phyloP scores from a whole-genome alignment of 352 stramenopile species.

The Globisporangium polare region DNA sequence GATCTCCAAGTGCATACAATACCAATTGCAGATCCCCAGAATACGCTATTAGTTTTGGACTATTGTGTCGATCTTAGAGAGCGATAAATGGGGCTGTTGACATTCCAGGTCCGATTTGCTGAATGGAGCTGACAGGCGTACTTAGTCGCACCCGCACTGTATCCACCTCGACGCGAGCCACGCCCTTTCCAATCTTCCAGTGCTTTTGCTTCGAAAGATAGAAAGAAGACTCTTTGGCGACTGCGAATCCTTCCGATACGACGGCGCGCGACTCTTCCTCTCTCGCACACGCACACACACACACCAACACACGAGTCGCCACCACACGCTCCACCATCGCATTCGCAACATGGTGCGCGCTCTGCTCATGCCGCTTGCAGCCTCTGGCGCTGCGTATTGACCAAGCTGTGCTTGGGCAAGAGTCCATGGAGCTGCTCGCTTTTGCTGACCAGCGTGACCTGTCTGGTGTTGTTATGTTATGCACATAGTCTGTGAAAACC shows the following conservation, averaged over 20 bases:
- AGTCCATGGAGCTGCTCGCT: neutral
- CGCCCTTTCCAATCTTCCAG: constrained; percentile 5
- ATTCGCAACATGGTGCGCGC: neutral
- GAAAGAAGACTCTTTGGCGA: constrained; percentile 8
- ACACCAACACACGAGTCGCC: neutral
- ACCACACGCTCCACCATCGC: neutral
- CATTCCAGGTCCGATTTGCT: neutral
- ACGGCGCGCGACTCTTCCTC: neutral
- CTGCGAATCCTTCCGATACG: constrained; percentile 3
- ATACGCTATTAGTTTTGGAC: too few relatives aligned
- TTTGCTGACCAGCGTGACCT: neutral
- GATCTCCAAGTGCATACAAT: too few relatives aligned
- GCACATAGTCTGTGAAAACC: constrained; percentile 75
- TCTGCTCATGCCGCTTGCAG: neutral
- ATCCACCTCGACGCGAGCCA: neutral
- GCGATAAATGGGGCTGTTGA: neutral
- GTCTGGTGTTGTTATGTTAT: neutral
- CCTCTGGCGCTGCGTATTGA: neutral
- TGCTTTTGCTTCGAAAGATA: constrained; percentile 8
- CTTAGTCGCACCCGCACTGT: neutral
- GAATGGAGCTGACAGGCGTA: constrained; percentile 8
- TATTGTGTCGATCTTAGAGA: too few relatives aligned
- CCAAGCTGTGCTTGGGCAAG: neutral
- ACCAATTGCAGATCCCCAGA: too few relatives aligned
- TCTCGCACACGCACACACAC: neutral